Evolutionary conservation across 305 asterid genomes (phyloP).

Genomic region (Coffea humblotiana): DNA sequence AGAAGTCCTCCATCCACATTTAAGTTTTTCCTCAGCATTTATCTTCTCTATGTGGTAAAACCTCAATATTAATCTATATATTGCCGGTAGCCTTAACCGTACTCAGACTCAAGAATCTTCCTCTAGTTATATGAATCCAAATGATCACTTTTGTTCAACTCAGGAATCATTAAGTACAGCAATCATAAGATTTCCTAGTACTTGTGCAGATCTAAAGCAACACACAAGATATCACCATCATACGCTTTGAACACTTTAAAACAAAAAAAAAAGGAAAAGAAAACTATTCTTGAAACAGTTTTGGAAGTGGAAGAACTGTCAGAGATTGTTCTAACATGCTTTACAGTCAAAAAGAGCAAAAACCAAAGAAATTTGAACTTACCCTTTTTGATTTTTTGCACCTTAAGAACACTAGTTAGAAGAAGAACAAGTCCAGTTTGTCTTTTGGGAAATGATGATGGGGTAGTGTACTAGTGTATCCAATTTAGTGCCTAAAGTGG

Average conservation of each 20-base stretch:
- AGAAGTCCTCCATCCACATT: conserved; percentile 53
- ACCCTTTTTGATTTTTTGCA: conserved; percentile 37
- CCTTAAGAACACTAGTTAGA: conserved; percentile 20
- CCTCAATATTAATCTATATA: neutral
- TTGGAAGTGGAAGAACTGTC: conserved; percentile 17
- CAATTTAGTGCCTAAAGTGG: conserved; percentile 55
- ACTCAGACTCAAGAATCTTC: conserved; percentile 22
- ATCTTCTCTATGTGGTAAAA: conserved; percentile 13
- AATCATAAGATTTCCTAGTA: conserved; percentile 28
- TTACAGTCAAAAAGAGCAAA: conserved; percentile 52
- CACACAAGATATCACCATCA: conserved; percentile 24
- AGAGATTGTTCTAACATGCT: conserved; percentile 36
- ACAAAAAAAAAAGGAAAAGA: neutral
- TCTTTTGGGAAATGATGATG: conserved; percentile 43
- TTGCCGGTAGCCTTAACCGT: neutral
- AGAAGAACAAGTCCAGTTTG: neutral
- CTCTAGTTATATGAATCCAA: conserved; percentile 13
- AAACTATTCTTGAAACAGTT: conserved; percentile 18
- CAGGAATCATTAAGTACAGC: conserved; percentile 30
- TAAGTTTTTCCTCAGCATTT: conserved; percentile 55
- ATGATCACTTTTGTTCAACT: conserved; percentile 23
- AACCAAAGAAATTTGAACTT: conserved; percentile 38
- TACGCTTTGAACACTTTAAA: conserved; percentile 23
- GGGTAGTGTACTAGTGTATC: conserved; percentile 43
- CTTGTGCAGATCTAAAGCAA: conserved; percentile 40